Base-by-base conservation (phyloP, 495 filamentous ascomycete species). In the Bacidia gigantensis region DNA sequence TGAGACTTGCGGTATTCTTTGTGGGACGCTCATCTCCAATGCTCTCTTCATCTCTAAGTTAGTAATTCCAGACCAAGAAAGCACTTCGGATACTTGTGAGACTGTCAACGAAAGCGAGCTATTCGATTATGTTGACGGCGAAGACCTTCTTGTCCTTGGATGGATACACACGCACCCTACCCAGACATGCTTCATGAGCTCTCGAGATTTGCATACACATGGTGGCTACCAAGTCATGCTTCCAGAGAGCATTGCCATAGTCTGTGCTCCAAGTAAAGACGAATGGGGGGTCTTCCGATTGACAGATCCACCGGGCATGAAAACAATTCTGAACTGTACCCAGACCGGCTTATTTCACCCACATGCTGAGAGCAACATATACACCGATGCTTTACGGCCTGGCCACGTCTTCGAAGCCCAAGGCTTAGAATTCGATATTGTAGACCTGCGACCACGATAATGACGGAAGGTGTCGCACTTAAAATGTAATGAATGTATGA, bases 151-250 rank as follows among this genome's bases (percentile, higher is more conserved):
- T 68, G 80, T 92, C 54, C 74, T 96, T 9, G 92, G 92, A 50
- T 98, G 92, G 92, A 98, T 98, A 52, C 92, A 98, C 64, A 98
- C 92, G 0, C 92, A 98, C 63, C 92, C 92, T 0, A 86, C 82
- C 0, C 93, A 98, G 69, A 94, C 87, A 1, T 98, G 92, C 64
- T 98, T 98, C 64, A 92, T 98, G 87, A 94, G 87, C 67, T 89
- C 83, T 26, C 74, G 89, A 29, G 92, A 98, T 62, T 60, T 95
- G 55, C 92, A 98, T 58, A 98, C 93, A 0, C 92, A 96, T 60
- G 76, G 77, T 26, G 87, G 87, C 18, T 97, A 95, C 64, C 92
- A 98, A 65, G 77, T 87, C 23, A 93, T 92, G 87, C 74, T 97
- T 63, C 79, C 86, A 14, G 92, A 98, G 71, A 89, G 84, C 61